Percentiles rank a stretch among this genome's conserved stretches.
Evolutionary conservation across 768 basidiomycete genomes (phyloP).

Genomic region (Cantharellus anzutake): DNA sequence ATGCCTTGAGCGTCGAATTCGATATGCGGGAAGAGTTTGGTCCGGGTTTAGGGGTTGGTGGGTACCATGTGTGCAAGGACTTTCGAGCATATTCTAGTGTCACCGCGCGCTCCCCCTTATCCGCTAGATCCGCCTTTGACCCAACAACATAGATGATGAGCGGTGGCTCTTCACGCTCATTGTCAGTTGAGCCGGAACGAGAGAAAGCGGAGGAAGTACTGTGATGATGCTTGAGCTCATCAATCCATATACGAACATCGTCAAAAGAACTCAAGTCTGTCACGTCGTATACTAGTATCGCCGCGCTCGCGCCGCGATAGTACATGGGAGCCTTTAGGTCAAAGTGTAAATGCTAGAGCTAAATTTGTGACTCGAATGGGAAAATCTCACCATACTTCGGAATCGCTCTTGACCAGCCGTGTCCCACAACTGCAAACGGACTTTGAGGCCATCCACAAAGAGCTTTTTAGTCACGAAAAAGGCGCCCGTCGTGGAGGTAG

Average conservation of each 20-base stretch:
- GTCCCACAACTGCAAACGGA: slow-evolving; percentile 80
- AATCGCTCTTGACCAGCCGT: slow-evolving; percentile 90
- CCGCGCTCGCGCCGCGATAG: slow-evolving; percentile 90
- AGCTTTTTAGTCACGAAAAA: slow-evolving; percentile 91
- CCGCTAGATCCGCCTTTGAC: slow-evolving; percentile 34
- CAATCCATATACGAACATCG: slow-evolving; percentile 77
- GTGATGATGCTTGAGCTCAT: slow-evolving; percentile 28
- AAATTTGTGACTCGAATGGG: background rate
- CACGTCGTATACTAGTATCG: slow-evolving; percentile 87
- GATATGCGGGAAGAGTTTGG: slow-evolving; percentile 18
- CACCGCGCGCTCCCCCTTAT: slow-evolving; percentile 8
- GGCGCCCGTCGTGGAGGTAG: slow-evolving; percentile 79
- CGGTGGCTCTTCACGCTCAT: slow-evolving; percentile 42
- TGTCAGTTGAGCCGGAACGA: background rate
- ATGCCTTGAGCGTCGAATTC: slow-evolving; percentile 9
- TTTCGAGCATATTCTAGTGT: slow-evolving; percentile 58
- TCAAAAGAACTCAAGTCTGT: slow-evolving; percentile 78
- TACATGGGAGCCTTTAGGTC: slow-evolving; percentile 76
- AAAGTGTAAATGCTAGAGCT: background rate
- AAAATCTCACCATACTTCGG: slow-evolving; percentile 53
- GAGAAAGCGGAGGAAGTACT: slow-evolving; percentile 1
- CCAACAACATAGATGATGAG: slow-evolving; percentile 92
- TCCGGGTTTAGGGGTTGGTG: slow-evolving; percentile 55
- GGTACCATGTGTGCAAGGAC: slow-evolving; percentile 74
- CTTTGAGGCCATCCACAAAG: slow-evolving; percentile 64